Conservation (phyloP, 345 rosid genomes). For the Dipteronia sinensis region DNA sequence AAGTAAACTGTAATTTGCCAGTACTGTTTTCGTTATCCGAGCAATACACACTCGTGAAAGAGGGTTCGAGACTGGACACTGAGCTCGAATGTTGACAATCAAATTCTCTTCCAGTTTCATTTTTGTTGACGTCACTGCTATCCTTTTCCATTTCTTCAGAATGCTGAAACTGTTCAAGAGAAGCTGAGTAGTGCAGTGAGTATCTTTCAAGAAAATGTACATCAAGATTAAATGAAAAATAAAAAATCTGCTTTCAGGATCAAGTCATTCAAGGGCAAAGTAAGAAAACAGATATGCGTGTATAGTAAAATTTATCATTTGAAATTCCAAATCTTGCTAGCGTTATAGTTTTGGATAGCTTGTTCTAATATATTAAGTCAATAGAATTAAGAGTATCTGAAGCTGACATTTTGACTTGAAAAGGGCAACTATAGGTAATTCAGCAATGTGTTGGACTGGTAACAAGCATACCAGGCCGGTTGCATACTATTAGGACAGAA, state of each 20-base stretch:
- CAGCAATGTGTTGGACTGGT: neutral
- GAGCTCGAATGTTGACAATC: conserved; percentile 35
- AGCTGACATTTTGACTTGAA: no score
- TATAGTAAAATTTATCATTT: no score
- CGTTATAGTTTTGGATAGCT: no score
- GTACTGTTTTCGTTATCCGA: conserved; percentile 32
- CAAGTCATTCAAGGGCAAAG: neutral
- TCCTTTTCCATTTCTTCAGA: conserved; percentile 42
- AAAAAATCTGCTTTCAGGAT: neutral
- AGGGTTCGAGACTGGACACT: conserved; percentile 50
- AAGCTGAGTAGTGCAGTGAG: neutral
- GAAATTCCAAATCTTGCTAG: no score
- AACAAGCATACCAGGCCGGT: neutral
- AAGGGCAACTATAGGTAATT: neutral
- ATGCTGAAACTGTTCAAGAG: conserved; percentile 29
- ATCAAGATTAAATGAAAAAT: no score
- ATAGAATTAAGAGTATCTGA: no score
- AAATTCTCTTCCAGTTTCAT: conserved; percentile 38
- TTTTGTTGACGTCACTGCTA: conserved; percentile 45
- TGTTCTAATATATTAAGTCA: no score
- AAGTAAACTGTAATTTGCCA: conserved; percentile 10
- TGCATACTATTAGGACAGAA: neutral
- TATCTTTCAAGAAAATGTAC: neutral
- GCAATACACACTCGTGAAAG: conserved; percentile 37
- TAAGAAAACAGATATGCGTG: neutral